Base-by-base conservation (phyloP, 768 basidiomycete genomes). In the Phlegmacium glaucopus region DNA sequence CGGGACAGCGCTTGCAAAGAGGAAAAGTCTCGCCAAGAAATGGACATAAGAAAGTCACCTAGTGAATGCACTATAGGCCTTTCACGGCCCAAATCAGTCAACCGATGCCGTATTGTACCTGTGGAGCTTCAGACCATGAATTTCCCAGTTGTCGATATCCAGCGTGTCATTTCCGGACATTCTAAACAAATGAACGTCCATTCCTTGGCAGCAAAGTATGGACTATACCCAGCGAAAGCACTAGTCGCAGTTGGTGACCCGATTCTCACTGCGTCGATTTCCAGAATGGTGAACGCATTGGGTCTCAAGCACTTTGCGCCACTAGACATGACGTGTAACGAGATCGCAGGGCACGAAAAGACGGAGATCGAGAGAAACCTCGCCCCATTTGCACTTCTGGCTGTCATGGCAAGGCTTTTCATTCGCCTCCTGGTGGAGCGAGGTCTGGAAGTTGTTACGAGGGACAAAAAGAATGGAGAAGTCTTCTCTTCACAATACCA, bases 321-420 rank as follows among this genome's bases (percentile, higher is more conserved):
- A 29, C 32, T 22, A 22, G 22, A 28, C 16, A 16, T 44, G 47
- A 41, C 34, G 47, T 18, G 39, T 42, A 29, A 35, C 43, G 53
- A 52, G 37, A 32, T 25, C 15, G 34, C 46, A 32, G 72, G 68
- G 22, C 38, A 53, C 29, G 46, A 59, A 28, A 47, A 52, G 26
- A 45, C 32, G 3, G 55, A 63, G 15, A 60, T 76, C n/a, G 66
- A 72, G 27, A 50, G 49, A 4, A 53, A 56, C 13, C 55, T 79
- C 9, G 71, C 71, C 13, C 73, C 76, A 10, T 55, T 65, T 55
- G 72, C 74, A 6, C 54, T 71, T 37, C 57, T 80, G 13, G 61
- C 74, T 8, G 49, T 75, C 13, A 51, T 62, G 5, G 56, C 65
- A 9, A 59, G 62, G 45, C 57, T 49, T 26, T 71, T 78, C 42